A percentile compares a stretch with the other conserved stretches of the same genome.
Evolutionary conservation across 1,139 yeast species (phyloP).

Genomic region (Diutina mesorugosa): DNA sequence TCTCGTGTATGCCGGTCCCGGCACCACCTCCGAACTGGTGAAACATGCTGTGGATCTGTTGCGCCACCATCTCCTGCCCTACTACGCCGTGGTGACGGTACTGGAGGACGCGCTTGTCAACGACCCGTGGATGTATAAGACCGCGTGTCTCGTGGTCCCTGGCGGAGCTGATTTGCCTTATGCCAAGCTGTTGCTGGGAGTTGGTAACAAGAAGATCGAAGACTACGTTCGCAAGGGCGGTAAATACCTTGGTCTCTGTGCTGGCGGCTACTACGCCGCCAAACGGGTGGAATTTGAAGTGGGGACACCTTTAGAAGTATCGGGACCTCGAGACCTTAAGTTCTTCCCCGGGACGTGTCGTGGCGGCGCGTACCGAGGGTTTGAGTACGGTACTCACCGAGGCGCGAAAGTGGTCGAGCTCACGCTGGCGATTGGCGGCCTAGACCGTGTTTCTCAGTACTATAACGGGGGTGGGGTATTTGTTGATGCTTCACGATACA

Average conservation of each 20-base stretch:
- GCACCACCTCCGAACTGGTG: slow-evolving; percentile 79
- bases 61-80: slow-evolving; percentile 65
- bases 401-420: slow-evolving; percentile 60
- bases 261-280: slow-evolving; percentile 92
- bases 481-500: slow-evolving; percentile 51
- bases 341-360: slow-evolving; percentile 74
- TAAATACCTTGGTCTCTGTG: slow-evolving; percentile 73
- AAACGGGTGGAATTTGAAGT: slow-evolving; percentile 70
- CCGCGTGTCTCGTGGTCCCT: slow-evolving; percentile 74
- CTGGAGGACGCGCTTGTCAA: slow-evolving; percentile 45
- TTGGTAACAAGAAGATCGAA: slow-evolving; percentile 45
- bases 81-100: slow-evolving; percentile 74
- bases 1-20: slow-evolving; percentile 71
- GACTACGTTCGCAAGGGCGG: slow-evolving; percentile 75
- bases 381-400: slow-evolving; percentile 57
- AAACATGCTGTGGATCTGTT: slow-evolving; percentile 72
- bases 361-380: slow-evolving; percentile 77
- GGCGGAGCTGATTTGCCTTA: slow-evolving; percentile 95
- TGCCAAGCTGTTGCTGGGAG: slow-evolving; percentile 59
- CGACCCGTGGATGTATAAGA: slow-evolving; percentile 84
- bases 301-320: slow-evolving; percentile 68
- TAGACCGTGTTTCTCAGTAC: slow-evolving; percentile 22
- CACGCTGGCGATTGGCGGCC: slow-evolving; percentile 18
- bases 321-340: slow-evolving; percentile 69
- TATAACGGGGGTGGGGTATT: slow-evolving; percentile 88